Percentiles rank a stretch among this genome's conserved stretches.
Conservation (phyloP, 2,329 filamentous ascomycete genomes). For the Phialophora macrospora region DNA sequence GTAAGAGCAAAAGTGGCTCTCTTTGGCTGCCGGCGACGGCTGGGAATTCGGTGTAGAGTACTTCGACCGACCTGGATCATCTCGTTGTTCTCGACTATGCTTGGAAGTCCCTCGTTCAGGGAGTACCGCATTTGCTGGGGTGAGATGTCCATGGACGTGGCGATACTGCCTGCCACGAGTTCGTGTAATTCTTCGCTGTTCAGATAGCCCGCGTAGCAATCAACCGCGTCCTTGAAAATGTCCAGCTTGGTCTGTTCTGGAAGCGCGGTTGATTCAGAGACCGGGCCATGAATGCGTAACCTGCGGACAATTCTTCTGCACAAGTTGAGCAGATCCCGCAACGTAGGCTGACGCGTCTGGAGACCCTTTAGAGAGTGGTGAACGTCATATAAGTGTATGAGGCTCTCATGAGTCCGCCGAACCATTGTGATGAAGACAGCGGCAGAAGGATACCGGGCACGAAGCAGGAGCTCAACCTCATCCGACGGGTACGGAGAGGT, state of each 20-base stretch:
- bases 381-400: constrained; percentile 45
- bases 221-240: constrained; percentile 91
- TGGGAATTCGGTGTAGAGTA: constrained; percentile 57
- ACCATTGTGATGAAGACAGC: constrained; percentile 61
- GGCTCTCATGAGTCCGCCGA: constrained; percentile 60
- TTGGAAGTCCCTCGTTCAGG: constrained; percentile 72
- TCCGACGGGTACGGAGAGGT: constrained; percentile 67
- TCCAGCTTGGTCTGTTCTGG: constrained; percentile 74
- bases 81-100: constrained; percentile 65
- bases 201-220: constrained; percentile 86
- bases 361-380: constrained; percentile 37
- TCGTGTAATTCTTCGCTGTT: constrained; percentile 67
- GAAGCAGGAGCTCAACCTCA: constrained; percentile 77
- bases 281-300: constrained; percentile 50
- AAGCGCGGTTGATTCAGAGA: constrained; percentile 47
- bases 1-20: constrained; percentile 77
- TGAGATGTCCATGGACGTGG: constrained; percentile 84
- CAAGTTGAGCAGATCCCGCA: constrained; percentile 89
- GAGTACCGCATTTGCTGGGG: constrained; percentile 80
- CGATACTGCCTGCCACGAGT: constrained; percentile 70
- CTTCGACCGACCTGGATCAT: constrained; percentile 69
- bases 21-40: constrained; percentile 46
- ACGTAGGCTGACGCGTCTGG: constrained; percentile 63
- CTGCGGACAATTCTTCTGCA: constrained; percentile 75
- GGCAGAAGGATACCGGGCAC: constrained; percentile 71